Percentiles rank a stretch among this genome's conserved stretches.
These are phyloP conservation scores for Lunasporangiospora selenospora DNA, from an alignment of 192 early-diverging fungal genomes.

Conservation along the genomic window DNA sequence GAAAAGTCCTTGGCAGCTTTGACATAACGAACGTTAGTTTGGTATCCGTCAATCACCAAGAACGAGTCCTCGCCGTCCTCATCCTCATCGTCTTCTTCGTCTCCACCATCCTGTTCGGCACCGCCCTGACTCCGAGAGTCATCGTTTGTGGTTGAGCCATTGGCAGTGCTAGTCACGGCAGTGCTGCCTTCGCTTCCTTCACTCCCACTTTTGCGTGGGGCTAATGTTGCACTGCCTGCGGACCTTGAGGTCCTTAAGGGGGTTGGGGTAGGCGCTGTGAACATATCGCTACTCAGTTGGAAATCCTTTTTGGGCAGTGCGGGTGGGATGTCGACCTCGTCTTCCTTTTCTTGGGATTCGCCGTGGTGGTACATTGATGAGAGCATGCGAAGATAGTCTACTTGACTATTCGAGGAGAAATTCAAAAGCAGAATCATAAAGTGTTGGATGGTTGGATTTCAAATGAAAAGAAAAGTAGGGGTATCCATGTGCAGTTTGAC, in stretches of 20 bases:
- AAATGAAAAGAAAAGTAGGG: not conserved
- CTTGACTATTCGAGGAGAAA: constrained; percentile 40
- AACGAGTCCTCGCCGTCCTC: constrained; percentile 27
- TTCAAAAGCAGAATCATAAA: not conserved
- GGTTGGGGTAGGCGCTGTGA: not conserved
- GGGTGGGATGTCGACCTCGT: constrained; percentile 8
- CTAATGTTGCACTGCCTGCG: constrained; percentile 26
- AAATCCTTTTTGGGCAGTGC: constrained; percentile 28
- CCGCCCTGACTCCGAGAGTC: not conserved
- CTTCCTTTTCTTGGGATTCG: constrained; percentile 1
- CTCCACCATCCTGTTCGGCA: too few species aligned
- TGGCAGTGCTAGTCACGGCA: not conserved
- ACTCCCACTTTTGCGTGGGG: constrained; percentile 20
- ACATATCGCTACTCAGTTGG: not conserved
- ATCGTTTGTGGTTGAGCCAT: constrained; percentile 1
- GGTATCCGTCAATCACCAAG: constrained; percentile 42
- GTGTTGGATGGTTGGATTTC: not conserved
- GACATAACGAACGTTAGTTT: constrained; percentile 29
- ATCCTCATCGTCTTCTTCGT: constrained; percentile 21
- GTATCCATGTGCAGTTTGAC: not conserved
- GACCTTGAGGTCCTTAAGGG: constrained; percentile 21
- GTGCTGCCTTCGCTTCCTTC: constrained; percentile 34
- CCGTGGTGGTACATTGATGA: constrained; percentile 29
- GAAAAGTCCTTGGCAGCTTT: constrained; percentile 27
- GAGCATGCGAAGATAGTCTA: constrained; percentile 50